Conservation (phyloP, 805 yeast genomes). For the Wickerhamiella brachini region DNA sequence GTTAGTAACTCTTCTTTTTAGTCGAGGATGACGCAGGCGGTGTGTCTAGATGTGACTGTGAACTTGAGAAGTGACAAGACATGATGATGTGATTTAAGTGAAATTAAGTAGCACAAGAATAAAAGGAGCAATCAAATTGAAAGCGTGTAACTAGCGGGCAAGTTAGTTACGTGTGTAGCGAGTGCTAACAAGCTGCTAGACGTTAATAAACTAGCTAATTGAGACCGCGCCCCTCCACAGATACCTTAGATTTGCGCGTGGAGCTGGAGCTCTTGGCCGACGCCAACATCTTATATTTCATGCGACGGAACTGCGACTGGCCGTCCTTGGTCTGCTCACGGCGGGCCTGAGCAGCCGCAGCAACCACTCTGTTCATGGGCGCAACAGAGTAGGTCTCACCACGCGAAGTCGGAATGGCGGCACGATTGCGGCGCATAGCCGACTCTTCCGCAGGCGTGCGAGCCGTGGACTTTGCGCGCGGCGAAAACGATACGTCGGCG, state of each 20-base stretch:
- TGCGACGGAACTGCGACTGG: slow-evolving; percentile 53
- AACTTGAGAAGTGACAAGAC: too few relatives aligned
- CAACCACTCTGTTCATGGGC: slow-evolving; percentile 53
- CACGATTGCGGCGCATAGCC: slow-evolving; percentile 84
- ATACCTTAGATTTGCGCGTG: slow-evolving; percentile 54
- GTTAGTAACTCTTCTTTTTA: too few relatives aligned
- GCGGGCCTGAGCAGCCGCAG: slow-evolving; percentile 12
- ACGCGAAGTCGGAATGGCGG: slow-evolving; percentile 88
- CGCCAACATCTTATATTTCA: slow-evolving; percentile 44
- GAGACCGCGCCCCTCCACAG: slow-evolving; percentile 54
- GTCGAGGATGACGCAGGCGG: too few relatives aligned
- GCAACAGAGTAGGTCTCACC: slow-evolving; percentile 84
- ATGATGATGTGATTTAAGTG: too few relatives aligned
- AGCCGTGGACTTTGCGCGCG: slow-evolving; percentile 25
- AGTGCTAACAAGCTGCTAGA: too few relatives aligned
- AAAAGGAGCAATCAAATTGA: too few relatives aligned
- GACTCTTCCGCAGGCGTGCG: slow-evolving; percentile 66
- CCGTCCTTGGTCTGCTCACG: slow-evolving; percentile 35
- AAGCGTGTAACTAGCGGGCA: too few relatives aligned
- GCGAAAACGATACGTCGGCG: slow-evolving; percentile 14
- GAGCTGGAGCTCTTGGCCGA: slow-evolving; percentile 29
- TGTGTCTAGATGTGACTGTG: too few relatives aligned
- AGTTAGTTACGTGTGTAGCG: too few relatives aligned
- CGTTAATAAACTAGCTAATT: too few relatives aligned
- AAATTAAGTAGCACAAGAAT: too few relatives aligned